Evolutionary conservation across 1,139 yeast genomes (phyloP), one percentile per base, ranked within the genome.

Genomic region (Yamadazyma dushanensis): DNA sequence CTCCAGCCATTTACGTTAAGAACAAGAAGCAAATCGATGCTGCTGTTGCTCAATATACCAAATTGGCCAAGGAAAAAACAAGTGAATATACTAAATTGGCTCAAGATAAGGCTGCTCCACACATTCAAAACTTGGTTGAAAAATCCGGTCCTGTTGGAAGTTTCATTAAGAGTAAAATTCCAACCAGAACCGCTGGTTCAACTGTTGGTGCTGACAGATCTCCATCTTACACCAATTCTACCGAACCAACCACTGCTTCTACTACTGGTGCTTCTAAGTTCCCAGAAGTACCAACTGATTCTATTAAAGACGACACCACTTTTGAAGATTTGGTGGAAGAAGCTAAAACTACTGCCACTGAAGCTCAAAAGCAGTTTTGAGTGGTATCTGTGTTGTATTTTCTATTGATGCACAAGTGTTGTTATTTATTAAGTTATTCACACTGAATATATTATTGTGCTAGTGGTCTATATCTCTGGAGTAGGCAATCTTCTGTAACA

Each of bases 1-100:
- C 78, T 34, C 97, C 98, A 42, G 78, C 77, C 22, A 54, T 85
- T 46, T 92, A 90, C 70, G 65, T 75, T 49, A 74, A 73, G 49
- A 81, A 86, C 76, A 82, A 88, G 73, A 73, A 73, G 54, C 84
- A 85, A 67, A 84, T 92, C 59, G 96, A 90, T 63, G 80, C 82
- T 36, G 77, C 79, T 37, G 74, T 84, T 39, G 76, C 75, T 42
- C 71, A 79, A 48, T 74, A 70, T 57, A 65, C 80, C 46, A 67
- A 73, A 47, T 53, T 76, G 36, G 80, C 80, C 39, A 76, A 75
- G 57, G 72, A 66, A 34, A 81, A 83, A 64, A 59, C 78, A 40
- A 51, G 67, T 30, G 83, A 81, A 56, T 64, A 59, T 50, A 59
- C 73, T 42, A 61, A 70, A 43, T 34, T 67, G 34, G 83, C 80